Base-by-base conservation (phyloP, 2,329 filamentous ascomycete genomes). In the Epichloe baconii region DNA sequence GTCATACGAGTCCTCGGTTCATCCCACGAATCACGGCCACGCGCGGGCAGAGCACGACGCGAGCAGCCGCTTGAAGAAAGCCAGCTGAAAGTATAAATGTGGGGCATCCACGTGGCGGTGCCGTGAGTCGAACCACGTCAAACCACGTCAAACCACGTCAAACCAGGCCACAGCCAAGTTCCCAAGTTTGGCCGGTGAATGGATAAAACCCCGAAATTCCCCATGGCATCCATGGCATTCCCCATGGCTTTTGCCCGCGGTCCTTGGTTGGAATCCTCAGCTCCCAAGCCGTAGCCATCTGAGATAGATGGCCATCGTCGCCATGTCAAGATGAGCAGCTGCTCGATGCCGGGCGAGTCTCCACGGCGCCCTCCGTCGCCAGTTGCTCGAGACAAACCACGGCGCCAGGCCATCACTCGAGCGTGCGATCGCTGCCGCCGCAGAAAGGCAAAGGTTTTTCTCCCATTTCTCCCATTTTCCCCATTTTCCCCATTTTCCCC, bases 361-460 rank as follows among this genome's bases (percentile, higher is more conserved):
- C 53, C 53, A 34, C 54, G 55, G 40, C 53, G 55, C 26, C 55
- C 49, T 37, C 37, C 54, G 34, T 52, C 53, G 26, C 48, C 53
- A 17, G 44, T 50, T 0, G 52, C 52, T 44, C 48, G 52, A 21
- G 48, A 52, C 21, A 49, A 46, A 36, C 51, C 54, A 34, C 55
- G 57, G 19, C 55, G 59, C 26, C 52, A 56, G 46, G 53, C 59
- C 34, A 55, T 57, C 35, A 61, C 55, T 45, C 56, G 64, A 58
- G 65, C 64, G 1, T 67, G 64, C 56, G 66, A 68, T 53, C 63
- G 66, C 4, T 68, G 66, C 44, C 64, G 66, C 21, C 64, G 61
- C 54, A 61, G 66, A 55, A 68, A 68, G 58, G 66, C 64, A 34
- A 67, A 63, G 60, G 66, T 65, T 44, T 21, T 21, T 23, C 21